Base-by-base conservation (phyloP, 2,329 filamentous ascomycete species). In the Neopestalotiopsis clavispora region DNA sequence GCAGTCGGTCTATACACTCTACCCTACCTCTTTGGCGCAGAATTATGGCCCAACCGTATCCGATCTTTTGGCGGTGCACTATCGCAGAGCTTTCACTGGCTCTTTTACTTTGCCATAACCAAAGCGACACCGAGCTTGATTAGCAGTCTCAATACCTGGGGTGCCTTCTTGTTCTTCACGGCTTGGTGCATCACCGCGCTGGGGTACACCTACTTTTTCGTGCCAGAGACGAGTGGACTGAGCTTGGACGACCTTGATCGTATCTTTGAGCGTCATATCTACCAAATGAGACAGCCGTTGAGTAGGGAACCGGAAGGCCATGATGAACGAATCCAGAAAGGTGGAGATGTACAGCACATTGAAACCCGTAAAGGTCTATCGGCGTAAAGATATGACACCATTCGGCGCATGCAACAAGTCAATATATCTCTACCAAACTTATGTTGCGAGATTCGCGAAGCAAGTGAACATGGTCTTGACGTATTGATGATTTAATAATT, bases 1-100 rank as follows among this genome's bases (percentile, higher is more conserved):
- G 78, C 79, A 20, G 76, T 80, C 30, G 80, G 79, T 71, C 77
- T 80, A 14, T 72, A 81, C 1, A 76, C 80, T 38, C 78, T 85
- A 0, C 83, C 83, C 0, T 85, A 84, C 65, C 75, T 85, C 4
- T 83, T 85, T 66, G 80, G 80, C 4, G 78, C 77, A 1, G 83
- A 85, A 67, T 72, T 84, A 0, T 85, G 82, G 77, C 83, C 84
- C 1, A 84, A 84, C 68, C 78, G 78, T 3, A 80, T 85, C 64
- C 80, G 83, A 0, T 83, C 82, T 0, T 82, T 84, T 70, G 82
- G 83, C 32, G 76, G 76, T n/a, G 80, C 82, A 1, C 69, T 83
- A 2, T 70, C 76, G 0, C 80, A 82, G 69, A 74, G 72, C 1
- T 82, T 83, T 67, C 82, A 83, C 73, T 83, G 81, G 83, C 75